A percentile compares a stretch with the other conserved stretches of the same genome.
phyloP scores from a whole-genome alignment of 768 basidiomycete genomes.

The Leccinum ochraceum region DNA sequence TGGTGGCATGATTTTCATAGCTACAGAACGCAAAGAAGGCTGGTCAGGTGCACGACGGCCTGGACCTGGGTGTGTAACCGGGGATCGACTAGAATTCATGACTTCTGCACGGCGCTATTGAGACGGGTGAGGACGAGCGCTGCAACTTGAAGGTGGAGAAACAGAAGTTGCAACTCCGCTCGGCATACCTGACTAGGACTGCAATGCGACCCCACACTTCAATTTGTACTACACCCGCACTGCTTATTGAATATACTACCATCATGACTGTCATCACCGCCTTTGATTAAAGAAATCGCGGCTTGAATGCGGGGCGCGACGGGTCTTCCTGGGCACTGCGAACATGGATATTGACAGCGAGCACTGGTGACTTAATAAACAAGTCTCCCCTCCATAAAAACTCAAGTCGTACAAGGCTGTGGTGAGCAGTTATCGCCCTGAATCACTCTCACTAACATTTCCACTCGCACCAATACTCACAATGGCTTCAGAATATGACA shows the following conservation, averaged over 20 bases:
- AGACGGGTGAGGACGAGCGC: too few relatives aligned
- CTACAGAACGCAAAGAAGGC: too few relatives aligned
- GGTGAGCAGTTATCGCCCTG: not conserved
- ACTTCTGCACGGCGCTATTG: too few relatives aligned
- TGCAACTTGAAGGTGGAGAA: too few relatives aligned
- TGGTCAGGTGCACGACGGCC: too few relatives aligned
- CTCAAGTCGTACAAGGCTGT: not conserved
- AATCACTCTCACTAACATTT: not conserved
- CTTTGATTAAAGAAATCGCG: not conserved
- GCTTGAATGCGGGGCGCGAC: not conserved
- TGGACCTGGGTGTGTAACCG: too few relatives aligned
- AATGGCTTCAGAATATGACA: not conserved
- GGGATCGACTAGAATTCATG: too few relatives aligned
- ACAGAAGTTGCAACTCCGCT: not conserved
- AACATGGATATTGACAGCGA: not conserved
- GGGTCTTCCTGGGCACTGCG: not conserved
- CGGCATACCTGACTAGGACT: too few relatives aligned
- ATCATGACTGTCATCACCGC: not conserved
- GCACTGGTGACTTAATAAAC: not conserved
- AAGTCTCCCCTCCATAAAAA: not conserved
- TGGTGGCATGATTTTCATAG: not conserved
- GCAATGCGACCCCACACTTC: too few relatives aligned
- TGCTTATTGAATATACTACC: not conserved
- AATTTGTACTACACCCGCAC: not conserved
- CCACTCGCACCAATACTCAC: not conserved